Evolutionary conservation across 305 asterid genomes (phyloP), one percentile per base, ranked within the genome.

Genomic region (Fraxinus greggii): DNA sequence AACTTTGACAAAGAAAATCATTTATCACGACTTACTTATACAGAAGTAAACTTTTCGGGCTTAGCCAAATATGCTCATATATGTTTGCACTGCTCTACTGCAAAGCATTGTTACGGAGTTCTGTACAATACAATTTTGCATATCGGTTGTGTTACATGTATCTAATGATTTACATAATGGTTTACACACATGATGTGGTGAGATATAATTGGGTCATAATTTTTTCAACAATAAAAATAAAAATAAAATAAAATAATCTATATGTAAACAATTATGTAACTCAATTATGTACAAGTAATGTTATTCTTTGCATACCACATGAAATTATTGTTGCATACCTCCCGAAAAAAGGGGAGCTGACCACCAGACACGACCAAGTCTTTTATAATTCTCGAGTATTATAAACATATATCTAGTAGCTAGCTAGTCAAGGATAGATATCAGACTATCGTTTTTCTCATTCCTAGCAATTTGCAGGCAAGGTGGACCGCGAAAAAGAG

Each of bases 401-500:
- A 33, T 35, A 12, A 10, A 38, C 42, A 76, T 78, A 24, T 36
- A 26, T 65, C 35, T 9, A 24, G 35, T 65, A 48, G 59, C 59
- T 8, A 26, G 19, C 3, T 61, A 2, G 70, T 21, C 28, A 61
- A 21, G 31, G 13, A 21, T 61, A 8, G 19, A 61, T n/a, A 54
- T 54, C 12, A 7, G 70, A 21, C 15, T 21, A 8, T 4, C 70
- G 1, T 61, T 21, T 61, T 42, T 19, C 54, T 72, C 17, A 73
- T 23, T 35, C 59, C 19, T 80, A 19, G 61, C 79, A 67, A 82
- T 77, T 82, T 85, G 65, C 89, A 95, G 99, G 89, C 89, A 89
- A 75, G 99, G 99, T 29, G 92, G 89, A 33, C 99, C 97, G 12
- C 88, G 97, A 69, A 88, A 88, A 83, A 90, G 99, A 86, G 92